Conservation (phyloP, 306 rosid genomes). For the Cucumis sativus region DNA sequence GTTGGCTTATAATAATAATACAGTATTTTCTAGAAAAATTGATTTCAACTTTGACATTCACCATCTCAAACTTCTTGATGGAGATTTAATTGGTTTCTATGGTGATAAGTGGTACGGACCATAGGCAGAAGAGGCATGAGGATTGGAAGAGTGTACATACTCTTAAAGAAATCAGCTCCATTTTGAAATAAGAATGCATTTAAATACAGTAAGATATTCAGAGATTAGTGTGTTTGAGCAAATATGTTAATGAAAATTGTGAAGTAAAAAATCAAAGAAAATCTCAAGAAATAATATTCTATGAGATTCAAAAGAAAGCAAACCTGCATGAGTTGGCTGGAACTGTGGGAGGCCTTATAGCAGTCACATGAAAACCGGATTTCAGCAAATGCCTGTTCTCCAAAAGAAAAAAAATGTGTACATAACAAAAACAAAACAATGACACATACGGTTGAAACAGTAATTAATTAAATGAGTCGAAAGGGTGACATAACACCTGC, state of each 20-base stretch:
- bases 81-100: not conserved
- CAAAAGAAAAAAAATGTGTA: conserved; percentile 1
- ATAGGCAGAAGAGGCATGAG: not conserved
- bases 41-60: not conserved
- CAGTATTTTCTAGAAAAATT: not conserved
- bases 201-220: too few relatives aligned
- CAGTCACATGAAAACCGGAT: conserved; percentile 92
- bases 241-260: not conserved
- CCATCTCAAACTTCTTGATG: not conserved
- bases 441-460: not conserved
- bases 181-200: not conserved
- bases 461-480: not conserved
- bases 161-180: not conserved
- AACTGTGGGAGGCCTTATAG: conserved; percentile 93
- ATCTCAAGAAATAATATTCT: not conserved
- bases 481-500: conserved; percentile 36
- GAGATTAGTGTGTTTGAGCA: too few relatives aligned
- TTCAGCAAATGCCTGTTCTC: conserved; percentile 59
- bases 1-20: not conserved
- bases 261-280: not conserved
- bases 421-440: not conserved
- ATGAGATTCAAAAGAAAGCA: not conserved
- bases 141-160: not conserved
- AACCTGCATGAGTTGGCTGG: conserved; percentile 98
- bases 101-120: not conserved